A percentile compares a stretch with the other conserved stretches of the same genome.
Evolutionary conservation across 2,329 filamentous ascomycete species (phyloP).

Genomic region (Fusarium sp.): DNA sequence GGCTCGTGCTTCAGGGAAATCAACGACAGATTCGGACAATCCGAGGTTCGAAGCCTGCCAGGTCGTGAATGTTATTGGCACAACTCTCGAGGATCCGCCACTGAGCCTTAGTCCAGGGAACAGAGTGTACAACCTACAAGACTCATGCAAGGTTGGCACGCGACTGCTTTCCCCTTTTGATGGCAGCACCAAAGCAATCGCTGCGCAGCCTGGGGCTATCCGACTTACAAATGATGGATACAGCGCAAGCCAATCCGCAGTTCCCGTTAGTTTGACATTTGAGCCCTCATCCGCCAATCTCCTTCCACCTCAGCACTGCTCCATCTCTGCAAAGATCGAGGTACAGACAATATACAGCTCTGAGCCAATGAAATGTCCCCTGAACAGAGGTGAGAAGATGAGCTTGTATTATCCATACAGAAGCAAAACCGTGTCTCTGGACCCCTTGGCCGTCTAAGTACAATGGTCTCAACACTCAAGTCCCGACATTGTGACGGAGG

Average conservation of each 20-base stretch:
- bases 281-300: not conserved
- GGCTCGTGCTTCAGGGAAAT: not conserved
- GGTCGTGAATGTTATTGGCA: not conserved
- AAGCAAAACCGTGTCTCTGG: not conserved
- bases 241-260: not conserved
- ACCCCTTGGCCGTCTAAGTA: not conserved
- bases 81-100: not conserved
- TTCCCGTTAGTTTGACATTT: not conserved
- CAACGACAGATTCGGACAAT: not conserved
- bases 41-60: not conserved
- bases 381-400: too few relatives aligned
- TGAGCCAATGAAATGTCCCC: not conserved
- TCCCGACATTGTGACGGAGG: not conserved
- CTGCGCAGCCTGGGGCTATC: not conserved
- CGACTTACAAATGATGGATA: not conserved
- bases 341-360: not conserved
- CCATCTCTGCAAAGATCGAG: not conserved
- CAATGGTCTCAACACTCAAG: not conserved
- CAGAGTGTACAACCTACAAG: not conserved
- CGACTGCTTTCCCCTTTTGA: not conserved
- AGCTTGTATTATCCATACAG: not conserved
- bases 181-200: not conserved
- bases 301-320: not conserved
- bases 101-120: not conserved
- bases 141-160: not conserved